These are phyloP conservation scores for Ajuga reptans DNA, from an alignment of 305 asterid species.

Conservation along the genomic window DNA sequence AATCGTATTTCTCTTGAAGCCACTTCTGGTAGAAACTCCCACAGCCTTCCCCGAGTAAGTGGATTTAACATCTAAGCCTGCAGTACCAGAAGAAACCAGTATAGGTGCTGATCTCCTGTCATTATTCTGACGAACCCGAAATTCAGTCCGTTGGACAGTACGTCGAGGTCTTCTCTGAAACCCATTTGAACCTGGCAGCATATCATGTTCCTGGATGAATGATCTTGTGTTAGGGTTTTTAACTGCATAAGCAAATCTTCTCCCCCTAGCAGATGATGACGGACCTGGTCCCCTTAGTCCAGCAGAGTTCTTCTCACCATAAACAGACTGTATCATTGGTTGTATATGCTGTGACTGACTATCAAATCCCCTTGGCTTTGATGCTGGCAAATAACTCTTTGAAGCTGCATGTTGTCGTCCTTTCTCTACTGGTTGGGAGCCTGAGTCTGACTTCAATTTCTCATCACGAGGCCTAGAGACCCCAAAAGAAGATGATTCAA, in stretches of 20 bases:
- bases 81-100: slow-evolving; percentile 30
- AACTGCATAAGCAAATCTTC: slow-evolving; percentile 61
- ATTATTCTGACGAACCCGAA: slow-evolving; percentile 65
- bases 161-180: slow-evolving; percentile 69
- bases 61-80: slow-evolving; percentile 40
- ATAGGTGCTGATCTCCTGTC: slow-evolving; percentile 48
- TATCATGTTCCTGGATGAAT: slow-evolving; percentile 35
- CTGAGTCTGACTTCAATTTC: slow-evolving; percentile 28
- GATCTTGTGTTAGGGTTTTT: slow-evolving; percentile 48
- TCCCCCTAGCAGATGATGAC: slow-evolving; percentile 55
- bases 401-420: slow-evolving; percentile 30
- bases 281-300: slow-evolving; percentile 45
- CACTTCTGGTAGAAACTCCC: slow-evolving; percentile 54
- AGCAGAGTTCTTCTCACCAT: slow-evolving; percentile 38
- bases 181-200: slow-evolving; percentile 43
- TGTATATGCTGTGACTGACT: slow-evolving; percentile 31
- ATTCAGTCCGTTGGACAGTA: slow-evolving; percentile 65
- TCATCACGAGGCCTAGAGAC: slow-evolving; percentile 31
- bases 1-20: slow-evolving; percentile 60
- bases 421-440: slow-evolving; percentile 39
- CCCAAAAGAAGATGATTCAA: slow-evolving; percentile 23
- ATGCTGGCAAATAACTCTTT: slow-evolving; percentile 28
- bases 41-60: slow-evolving; percentile 37
- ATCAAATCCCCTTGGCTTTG: slow-evolving; percentile 43
- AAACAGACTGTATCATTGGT: slow-evolving; percentile 30